These are phyloP conservation scores for Fagopyrum esculentum DNA, from an alignment of 148 eudicot species.

Conservation along the genomic window DNA sequence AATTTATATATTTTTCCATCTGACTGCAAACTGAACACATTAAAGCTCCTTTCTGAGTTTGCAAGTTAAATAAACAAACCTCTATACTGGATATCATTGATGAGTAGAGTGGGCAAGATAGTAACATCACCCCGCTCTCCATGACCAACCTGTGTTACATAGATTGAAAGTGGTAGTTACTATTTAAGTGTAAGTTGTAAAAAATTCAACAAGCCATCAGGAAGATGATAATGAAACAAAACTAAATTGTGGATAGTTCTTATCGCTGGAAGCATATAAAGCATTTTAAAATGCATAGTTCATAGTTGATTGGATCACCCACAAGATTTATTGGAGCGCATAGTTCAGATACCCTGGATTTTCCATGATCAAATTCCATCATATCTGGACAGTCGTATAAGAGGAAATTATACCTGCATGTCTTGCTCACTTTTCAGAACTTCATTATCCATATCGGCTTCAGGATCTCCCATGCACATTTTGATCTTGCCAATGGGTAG, in stretches of 20 bases:
- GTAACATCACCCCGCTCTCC: conserved; percentile 92
- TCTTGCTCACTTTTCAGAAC: conserved; percentile 85
- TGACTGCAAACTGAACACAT: background rate
- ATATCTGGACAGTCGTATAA: background rate
- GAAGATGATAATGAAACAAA: background rate
- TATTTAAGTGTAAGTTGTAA: background rate
- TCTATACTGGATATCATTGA: conserved; percentile 80
- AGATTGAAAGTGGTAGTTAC: background rate
- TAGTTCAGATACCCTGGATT: background rate
- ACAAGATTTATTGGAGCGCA: background rate
- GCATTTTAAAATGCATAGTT: background rate
- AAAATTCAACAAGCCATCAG: background rate
- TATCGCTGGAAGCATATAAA: background rate
- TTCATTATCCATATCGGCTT: conserved; percentile 71
- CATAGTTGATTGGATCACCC: background rate
- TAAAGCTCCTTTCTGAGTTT: background rate
- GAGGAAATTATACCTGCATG: conserved; percentile 41
- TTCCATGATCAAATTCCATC: background rate
- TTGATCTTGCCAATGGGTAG: conserved; percentile 60
- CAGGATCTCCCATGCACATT: conserved; percentile 76
- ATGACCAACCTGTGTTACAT: conserved; percentile 56
- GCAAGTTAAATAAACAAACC: conserved; percentile 34
- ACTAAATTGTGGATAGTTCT: background rate
- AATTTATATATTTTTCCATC: background rate
- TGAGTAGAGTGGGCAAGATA: conserved; percentile 79